Evolutionary conservation across 352 stramenopile genomes (phyloP).

Genomic region (Peronosclerospora sorghi): DNA sequence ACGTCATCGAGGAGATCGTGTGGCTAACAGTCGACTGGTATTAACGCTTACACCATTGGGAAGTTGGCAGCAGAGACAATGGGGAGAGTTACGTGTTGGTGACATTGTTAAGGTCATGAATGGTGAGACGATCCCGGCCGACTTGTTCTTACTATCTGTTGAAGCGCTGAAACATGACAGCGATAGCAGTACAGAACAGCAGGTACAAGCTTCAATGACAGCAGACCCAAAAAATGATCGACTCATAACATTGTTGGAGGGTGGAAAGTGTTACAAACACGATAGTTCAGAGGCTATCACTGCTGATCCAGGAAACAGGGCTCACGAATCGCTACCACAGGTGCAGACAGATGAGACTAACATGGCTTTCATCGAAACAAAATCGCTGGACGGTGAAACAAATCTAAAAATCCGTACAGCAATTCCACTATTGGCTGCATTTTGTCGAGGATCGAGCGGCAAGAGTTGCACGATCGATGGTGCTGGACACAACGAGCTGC

Average conservation of each 20-base stretch:
- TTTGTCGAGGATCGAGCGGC: constrained; percentile 14
- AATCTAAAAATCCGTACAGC: constrained; percentile 77
- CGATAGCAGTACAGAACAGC: constrained; percentile 11
- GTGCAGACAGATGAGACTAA: constrained; percentile 18
- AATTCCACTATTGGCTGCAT: constrained; percentile 36
- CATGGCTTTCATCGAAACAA: constrained; percentile 78
- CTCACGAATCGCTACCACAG: neutral
- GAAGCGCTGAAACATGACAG: constrained; percentile 43
- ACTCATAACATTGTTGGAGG: constrained; percentile 4
- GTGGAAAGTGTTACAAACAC: constrained; percentile 1
- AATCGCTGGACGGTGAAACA: constrained; percentile 76
- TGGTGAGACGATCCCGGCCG: constrained; percentile 50
- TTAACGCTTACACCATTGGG: constrained; percentile 34
- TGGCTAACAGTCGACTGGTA: constrained; percentile 59
- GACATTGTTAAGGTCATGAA: constrained; percentile 72
- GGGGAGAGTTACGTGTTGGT: constrained; percentile 64
- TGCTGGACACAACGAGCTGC: constrained; percentile 30
- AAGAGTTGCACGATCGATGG: constrained; percentile 5
- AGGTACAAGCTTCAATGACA: too few species aligned
- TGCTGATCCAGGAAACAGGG: neutral
- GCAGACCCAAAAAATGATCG: constrained; percentile 3
- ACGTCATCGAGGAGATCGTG: constrained; percentile 55
- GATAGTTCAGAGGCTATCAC: neutral
- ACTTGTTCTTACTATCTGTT: constrained; percentile 55
- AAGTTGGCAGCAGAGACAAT: constrained; percentile 38